Percentiles rank a stretch among this genome's conserved stretches.
phyloP scores from a whole-genome alignment of 345 rosid species.

The Combretum micranthum region DNA sequence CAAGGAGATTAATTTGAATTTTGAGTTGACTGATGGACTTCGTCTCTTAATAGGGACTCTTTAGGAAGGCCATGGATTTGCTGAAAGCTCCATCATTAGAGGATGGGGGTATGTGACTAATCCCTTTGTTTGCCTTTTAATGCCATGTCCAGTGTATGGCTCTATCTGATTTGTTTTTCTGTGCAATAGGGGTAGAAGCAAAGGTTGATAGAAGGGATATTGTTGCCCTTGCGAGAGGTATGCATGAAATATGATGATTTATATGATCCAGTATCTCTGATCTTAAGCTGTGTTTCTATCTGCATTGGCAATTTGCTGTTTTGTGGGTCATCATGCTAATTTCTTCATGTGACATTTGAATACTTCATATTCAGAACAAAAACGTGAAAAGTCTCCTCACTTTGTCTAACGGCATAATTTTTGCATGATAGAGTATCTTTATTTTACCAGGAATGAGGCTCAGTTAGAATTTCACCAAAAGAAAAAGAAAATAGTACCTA shows the following conservation, averaged over 20 bases:
- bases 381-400: no score
- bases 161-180: background rate
- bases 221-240: slow-evolving; percentile 82
- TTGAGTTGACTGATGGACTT: background rate
- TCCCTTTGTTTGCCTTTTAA: background rate
- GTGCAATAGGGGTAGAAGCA: slow-evolving; percentile 16
- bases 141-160: background rate
- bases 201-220: slow-evolving; percentile 37
- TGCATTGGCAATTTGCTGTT: no score
- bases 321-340: no score
- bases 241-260: background rate
- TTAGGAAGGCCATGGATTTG: slow-evolving; percentile 64
- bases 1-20: background rate
- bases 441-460: no score
- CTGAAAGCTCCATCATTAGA: slow-evolving; percentile 73
- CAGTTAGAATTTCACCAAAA: no score
- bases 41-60: slow-evolving; percentile 51
- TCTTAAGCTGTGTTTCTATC: no score
- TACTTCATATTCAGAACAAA: no score
- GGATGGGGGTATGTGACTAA: slow-evolving; percentile 36
- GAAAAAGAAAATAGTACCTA: no score
- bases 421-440: no score
- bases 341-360: no score
- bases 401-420: no score
- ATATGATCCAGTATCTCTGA: no score